Conservation (phyloP, 2,329 filamentous ascomycete genomes). For the Fusarium kyushuense region DNA sequence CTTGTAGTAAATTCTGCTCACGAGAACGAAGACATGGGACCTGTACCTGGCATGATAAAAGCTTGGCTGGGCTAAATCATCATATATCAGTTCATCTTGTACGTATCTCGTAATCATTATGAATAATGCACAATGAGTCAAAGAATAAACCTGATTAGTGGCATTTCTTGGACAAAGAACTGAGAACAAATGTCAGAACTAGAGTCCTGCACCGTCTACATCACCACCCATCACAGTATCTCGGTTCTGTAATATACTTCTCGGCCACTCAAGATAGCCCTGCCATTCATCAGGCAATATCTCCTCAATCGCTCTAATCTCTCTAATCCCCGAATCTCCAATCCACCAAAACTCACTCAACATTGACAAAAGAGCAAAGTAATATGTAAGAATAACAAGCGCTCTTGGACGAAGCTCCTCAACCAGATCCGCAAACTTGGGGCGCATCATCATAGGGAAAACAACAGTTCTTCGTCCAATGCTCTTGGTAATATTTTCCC, state of each 20-base stretch:
- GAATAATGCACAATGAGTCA: neutral
- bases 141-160: neutral
- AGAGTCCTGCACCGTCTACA: neutral
- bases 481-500: neutral
- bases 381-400: slow-evolving; percentile 11
- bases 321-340: slow-evolving; percentile 3
- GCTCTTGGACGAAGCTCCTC: slow-evolving; percentile 7
- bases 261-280: slow-evolving; percentile 11
- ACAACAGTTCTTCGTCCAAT: slow-evolving; percentile 3
- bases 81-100: neutral
- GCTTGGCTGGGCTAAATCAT: neutral
- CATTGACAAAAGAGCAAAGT: slow-evolving; percentile 9
- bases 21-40: neutral
- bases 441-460: slow-evolving; percentile 6
- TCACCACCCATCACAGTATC: neutral
- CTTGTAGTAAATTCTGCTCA: slow-evolving; percentile 18
- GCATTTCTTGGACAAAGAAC: neutral
- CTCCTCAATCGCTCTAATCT: neutral
- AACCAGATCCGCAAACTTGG: slow-evolving; percentile 5
- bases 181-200: neutral
- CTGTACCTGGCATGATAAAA: neutral
- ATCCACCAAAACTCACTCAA: slow-evolving; percentile 5
- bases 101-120: neutral
- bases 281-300: slow-evolving; percentile 5
- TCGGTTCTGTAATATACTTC: neutral